Base-by-base conservation (phyloP, 805 yeast genomes). In the Starmerella apicola region DNA sequence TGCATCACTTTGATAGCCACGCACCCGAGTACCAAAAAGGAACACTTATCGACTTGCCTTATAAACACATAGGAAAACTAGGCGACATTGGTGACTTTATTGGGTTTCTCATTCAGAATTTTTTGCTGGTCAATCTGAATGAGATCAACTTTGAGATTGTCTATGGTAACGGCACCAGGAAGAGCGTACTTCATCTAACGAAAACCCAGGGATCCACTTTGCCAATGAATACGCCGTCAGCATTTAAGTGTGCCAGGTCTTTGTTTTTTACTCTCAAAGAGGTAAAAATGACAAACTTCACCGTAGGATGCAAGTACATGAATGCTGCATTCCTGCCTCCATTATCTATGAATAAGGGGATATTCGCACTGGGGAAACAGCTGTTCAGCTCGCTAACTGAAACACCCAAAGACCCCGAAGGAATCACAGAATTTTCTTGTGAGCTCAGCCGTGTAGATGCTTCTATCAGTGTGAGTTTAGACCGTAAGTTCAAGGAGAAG, bases 21-120 rank as follows among this genome's bases (percentile, higher is more conserved):
- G 47, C 44, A 3, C 41, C 43, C 6, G 40, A 32, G 8, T 46
- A 47, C 18, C 47, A 39, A 25, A 46, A 51, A 23, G 61, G 66
- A 50, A 63, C 67, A 1, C 49, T 60, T 4, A 51, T 63, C 9
- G 67, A 63, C 42, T 38, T 63, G 21, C 65, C 66, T 0, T 63
- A 61, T 38, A 41, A 58, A 10, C 26, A 46, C 1, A 44, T 50
- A 1, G 55, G 52, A 5, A 37, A 39, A 6, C 21, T 63, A 19
- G 65, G 65, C 0, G 58, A 57, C 25, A 47, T 63, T 25, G 43
- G 51, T 8, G 49, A 51, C 8, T 63, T 63, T 35, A 51, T 61
- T 2, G 60, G 62, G 3, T 63, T 63, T 39, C 43, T 63, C 22
- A 56, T 64, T 6, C 66, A 63, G 41, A 61, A 64, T 36, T 51